phyloP scores from a whole-genome alignment of 2,329 filamentous ascomycete species.

The Calonectria henricotiae region DNA sequence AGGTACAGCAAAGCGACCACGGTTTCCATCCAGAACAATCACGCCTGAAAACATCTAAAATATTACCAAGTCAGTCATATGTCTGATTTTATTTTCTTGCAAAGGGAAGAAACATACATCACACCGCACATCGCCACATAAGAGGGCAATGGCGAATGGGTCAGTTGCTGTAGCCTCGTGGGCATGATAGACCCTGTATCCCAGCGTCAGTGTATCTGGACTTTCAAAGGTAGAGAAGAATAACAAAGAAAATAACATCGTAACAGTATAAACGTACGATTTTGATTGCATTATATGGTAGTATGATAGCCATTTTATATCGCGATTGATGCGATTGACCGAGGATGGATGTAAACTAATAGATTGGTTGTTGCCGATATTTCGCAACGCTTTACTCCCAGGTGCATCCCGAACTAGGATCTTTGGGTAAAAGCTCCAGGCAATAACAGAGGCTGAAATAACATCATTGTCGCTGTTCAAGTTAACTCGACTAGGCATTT shows the following conservation, averaged over 20 bases:
- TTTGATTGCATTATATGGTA: slow-evolving; percentile 98
- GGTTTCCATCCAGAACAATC: slow-evolving; percentile 88
- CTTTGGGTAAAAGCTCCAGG: slow-evolving; percentile 97
- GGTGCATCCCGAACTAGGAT: slow-evolving; percentile 84
- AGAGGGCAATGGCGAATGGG: slow-evolving; percentile 85
- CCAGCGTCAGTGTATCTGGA: slow-evolving; percentile 33
- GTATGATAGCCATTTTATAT: slow-evolving; percentile 89
- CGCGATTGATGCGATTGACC: slow-evolving; percentile 82
- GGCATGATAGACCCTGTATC: slow-evolving; percentile 82
- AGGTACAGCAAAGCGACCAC: slow-evolving; percentile 84
- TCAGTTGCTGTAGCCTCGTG: slow-evolving; percentile 89
- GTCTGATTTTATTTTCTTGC: background rate
- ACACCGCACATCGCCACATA: slow-evolving; percentile 91
- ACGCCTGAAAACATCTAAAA: slow-evolving; percentile 87
- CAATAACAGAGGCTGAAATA: slow-evolving; percentile 85
- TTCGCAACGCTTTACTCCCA: slow-evolving; percentile 84
- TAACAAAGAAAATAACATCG: background rate
- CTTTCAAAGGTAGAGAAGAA: background rate
- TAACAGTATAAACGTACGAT: slow-evolving; percentile 68
- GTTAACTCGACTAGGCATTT: slow-evolving; percentile 84
- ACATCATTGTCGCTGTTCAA: slow-evolving; percentile 85
- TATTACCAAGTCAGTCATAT: slow-evolving; percentile 20
- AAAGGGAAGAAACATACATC: slow-evolving; percentile 70
- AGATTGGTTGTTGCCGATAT: slow-evolving; percentile 92
- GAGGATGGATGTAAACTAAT: slow-evolving; percentile 91